Percentiles rank a stretch among this genome's conserved stretches.
Evolutionary conservation across 2,329 filamentous ascomycete species (phyloP).

Genomic region (Plenodomus lindquistii): DNA sequence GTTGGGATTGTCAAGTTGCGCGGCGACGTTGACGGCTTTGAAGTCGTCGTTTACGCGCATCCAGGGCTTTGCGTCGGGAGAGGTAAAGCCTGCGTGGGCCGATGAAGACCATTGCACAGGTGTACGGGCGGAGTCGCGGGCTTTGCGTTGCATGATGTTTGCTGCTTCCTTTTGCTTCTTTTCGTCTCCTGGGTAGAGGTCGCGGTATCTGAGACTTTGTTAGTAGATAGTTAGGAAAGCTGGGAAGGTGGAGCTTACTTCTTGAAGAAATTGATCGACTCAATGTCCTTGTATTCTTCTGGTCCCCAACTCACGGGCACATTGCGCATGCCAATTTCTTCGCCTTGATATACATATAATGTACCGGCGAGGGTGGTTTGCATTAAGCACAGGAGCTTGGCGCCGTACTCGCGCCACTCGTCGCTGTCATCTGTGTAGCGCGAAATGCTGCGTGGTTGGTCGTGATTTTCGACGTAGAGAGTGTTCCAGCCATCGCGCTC

Average conservation of each 20-base stretch:
- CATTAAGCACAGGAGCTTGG: slow-evolving; percentile 55
- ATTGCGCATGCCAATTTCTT: slow-evolving; percentile 58
- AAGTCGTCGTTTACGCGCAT: slow-evolving; percentile 64
- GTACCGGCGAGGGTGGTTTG: slow-evolving; percentile 54
- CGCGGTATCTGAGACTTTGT: slow-evolving; percentile 25
- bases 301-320: slow-evolving; percentile 48
- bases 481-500: slow-evolving; percentile 52
- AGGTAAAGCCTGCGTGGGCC: slow-evolving; percentile 65
- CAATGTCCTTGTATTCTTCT: slow-evolving; percentile 57
- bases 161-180: slow-evolving; percentile 33
- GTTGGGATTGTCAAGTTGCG: slow-evolving; percentile 49
- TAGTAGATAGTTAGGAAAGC: slow-evolving; percentile 1
- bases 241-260: slow-evolving; percentile 28
- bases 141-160: slow-evolving; percentile 59
- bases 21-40: slow-evolving; percentile 59
- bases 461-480: slow-evolving; percentile 59
- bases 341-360: slow-evolving; percentile 55
- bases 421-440: slow-evolving; percentile 55
- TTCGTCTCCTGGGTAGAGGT: slow-evolving; percentile 33
- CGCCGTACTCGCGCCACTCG: slow-evolving; percentile 50
- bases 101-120: slow-evolving; percentile 68
- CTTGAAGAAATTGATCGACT: slow-evolving; percentile 60
- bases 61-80: slow-evolving; percentile 56
- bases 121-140: slow-evolving; percentile 67
- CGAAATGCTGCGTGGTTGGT: slow-evolving; percentile 55